Evolutionary conservation across 805 yeast genomes (phyloP).

Genomic region (Maudiozyma serrabonitensis): DNA sequence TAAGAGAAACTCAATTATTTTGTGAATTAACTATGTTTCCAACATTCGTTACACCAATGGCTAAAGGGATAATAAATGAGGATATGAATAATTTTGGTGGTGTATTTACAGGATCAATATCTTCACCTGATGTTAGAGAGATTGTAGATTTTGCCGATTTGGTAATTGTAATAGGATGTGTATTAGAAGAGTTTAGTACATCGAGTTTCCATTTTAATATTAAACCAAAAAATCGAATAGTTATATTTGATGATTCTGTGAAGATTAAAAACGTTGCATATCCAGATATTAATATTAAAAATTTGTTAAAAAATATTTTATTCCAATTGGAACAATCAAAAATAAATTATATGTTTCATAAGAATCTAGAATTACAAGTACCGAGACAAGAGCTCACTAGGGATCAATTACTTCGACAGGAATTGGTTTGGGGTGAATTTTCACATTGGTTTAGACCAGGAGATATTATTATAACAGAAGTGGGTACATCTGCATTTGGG

Average conservation of each 20-base stretch:
- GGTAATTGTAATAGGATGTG: constrained; percentile 62
- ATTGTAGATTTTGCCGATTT: constrained; percentile 64
- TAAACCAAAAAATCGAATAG: constrained; percentile 54
- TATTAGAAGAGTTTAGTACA: constrained; percentile 74
- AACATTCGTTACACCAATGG: constrained; percentile 76
- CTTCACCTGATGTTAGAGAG: constrained; percentile 55
- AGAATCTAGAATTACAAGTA: constrained; percentile 15
- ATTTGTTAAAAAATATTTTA: constrained; percentile 25
- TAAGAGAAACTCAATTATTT: constrained; percentile 43
- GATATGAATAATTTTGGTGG: constrained; percentile 59
- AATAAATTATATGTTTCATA: constrained; percentile 9
- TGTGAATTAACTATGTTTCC: constrained; percentile 60
- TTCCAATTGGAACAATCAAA: constrained; percentile 23
- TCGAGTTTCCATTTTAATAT: constrained; percentile 66
- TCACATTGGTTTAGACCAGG: constrained; percentile 44
- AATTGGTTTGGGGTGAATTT: constrained; percentile 43
- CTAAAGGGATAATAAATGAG: constrained; percentile 66
- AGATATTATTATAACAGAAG: constrained; percentile 51
- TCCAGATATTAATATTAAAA: constrained; percentile 50
- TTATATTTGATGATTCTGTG: constrained; percentile 58
- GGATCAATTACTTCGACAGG: constrained; percentile 29
- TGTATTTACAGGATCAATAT: constrained; percentile 65
- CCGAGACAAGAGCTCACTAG: constrained; percentile 16
- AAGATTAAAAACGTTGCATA: constrained; percentile 52
- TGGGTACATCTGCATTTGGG: constrained; percentile 60